Evolutionary conservation across 176 grass and related monocot genomes (phyloP).

Genomic region (Dactylis glomerata): DNA sequence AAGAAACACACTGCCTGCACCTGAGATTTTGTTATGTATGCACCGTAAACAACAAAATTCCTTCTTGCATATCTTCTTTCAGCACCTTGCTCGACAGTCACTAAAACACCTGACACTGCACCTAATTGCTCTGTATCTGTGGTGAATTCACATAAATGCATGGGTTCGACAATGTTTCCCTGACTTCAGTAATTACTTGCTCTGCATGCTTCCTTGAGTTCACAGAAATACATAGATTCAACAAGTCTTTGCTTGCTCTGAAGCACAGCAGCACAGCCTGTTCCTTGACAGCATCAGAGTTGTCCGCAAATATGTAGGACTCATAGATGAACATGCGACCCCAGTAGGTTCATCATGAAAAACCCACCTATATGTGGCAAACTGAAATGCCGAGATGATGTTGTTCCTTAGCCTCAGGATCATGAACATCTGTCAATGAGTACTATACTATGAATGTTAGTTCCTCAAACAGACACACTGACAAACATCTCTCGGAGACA

Average conservation of each 20-base stretch:
- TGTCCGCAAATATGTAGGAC: conserved; percentile 38
- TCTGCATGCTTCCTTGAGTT: not conserved
- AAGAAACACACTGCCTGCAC: conserved; percentile 63
- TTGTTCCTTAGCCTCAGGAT: conserved; percentile 35
- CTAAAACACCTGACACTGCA: conserved; percentile 57
- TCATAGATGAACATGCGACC: too few species aligned
- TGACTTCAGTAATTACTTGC: conserved; percentile 74
- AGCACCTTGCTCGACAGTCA: conserved; percentile 64
- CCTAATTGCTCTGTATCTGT: conserved; percentile 57
- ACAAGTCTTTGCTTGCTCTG: too few species aligned
- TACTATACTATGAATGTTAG: not conserved
- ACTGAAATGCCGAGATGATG: conserved; percentile 72
- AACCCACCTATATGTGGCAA: conserved; percentile 56
- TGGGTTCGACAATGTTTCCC: conserved; percentile 73
- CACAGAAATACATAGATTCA: too few species aligned
- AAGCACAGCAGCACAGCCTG: too few species aligned
- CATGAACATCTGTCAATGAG: not conserved
- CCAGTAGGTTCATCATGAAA: conserved; percentile 58
- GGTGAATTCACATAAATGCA: conserved; percentile 76
- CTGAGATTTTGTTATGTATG: conserved; percentile 57
- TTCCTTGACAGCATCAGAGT: conserved; percentile 35
- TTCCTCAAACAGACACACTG: not conserved
- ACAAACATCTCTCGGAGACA: not conserved
- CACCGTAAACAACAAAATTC: conserved; percentile 63
- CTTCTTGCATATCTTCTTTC: conserved; percentile 82